Evolutionary conservation across 208 protist genomes (phyloP).

Genomic region (Jaenimonas drosophilae): DNA sequence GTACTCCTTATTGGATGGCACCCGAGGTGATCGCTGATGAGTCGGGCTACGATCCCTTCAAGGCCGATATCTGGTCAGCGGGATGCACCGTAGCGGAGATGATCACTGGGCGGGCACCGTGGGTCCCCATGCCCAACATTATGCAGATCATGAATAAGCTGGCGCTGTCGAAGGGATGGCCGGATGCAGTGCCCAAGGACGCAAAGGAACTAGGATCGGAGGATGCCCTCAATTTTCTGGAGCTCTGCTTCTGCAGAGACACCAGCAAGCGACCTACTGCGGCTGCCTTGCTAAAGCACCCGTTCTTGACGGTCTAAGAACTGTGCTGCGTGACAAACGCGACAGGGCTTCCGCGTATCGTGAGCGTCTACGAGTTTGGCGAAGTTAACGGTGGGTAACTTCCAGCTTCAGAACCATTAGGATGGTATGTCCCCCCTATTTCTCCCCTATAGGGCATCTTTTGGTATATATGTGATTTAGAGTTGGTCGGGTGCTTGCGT

Average conservation of each 20-base stretch:
- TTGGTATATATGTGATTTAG: too few species aligned
- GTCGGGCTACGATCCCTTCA: conserved; percentile 85
- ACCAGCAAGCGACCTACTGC: conserved; percentile 61
- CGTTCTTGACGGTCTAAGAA: conserved; percentile 47
- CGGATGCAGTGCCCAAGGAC: conserved; percentile 80
- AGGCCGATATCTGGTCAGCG: conserved; percentile 87
- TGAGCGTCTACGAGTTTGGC: too few species aligned
- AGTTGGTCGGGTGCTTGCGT: too few species aligned
- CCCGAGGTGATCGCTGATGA: conserved; percentile 89
- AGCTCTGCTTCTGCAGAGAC: conserved; percentile 80
- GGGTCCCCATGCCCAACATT: conserved; percentile 75
- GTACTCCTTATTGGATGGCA: conserved; percentile 89
- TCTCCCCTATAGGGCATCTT: background rate
- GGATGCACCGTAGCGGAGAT: conserved; percentile 88
- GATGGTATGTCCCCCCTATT: background rate
- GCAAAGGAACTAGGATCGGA: conserved; percentile 53
- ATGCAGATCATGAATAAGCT: conserved; percentile 91
- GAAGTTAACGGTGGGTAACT: too few species aligned
- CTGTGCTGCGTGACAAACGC: too few species aligned
- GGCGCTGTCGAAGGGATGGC: conserved; percentile 80
- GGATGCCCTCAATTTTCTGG: conserved; percentile 79
- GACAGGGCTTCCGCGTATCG: too few species aligned
- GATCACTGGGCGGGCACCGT: conserved; percentile 79
- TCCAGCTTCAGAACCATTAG: too few species aligned
- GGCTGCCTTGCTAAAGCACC: conserved; percentile 57